A percentile compares a stretch with the other conserved stretches of the same genome.
These are phyloP conservation scores for Xenosphaeropsis pyriputrescens DNA, from an alignment of 2,329 filamentous ascomycete species.

Conservation along the genomic window DNA sequence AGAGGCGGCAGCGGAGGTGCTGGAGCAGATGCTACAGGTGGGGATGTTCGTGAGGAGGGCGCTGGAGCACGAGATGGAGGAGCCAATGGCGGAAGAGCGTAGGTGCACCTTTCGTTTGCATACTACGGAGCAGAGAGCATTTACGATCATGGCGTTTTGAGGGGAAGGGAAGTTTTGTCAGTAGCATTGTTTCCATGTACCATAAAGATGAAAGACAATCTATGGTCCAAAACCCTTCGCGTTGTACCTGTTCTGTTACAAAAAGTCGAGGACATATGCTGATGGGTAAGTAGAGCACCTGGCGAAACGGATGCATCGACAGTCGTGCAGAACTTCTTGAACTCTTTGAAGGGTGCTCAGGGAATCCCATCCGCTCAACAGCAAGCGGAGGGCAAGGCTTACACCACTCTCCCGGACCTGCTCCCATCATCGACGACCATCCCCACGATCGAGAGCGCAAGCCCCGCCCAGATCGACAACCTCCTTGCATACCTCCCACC, in stretches of 20 bases:
- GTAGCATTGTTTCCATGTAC: too few relatives aligned
- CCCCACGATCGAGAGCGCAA: conserved; percentile 47
- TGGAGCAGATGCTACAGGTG: conserved; percentile 74
- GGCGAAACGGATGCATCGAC: conserved; percentile 53
- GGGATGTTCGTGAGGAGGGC: conserved; percentile 83
- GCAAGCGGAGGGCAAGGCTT: conserved; percentile 44
- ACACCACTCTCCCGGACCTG: conserved; percentile 76
- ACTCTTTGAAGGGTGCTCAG: conserved; percentile 52
- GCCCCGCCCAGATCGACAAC: conserved; percentile 52
- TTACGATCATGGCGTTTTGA: conserved; percentile 16
- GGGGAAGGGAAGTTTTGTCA: conserved; percentile 6
- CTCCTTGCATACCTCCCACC: conserved; percentile 70
- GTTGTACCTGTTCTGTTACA: not conserved
- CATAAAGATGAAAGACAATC: too few relatives aligned
- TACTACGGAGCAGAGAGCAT: conserved; percentile 11
- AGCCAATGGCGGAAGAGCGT: conserved; percentile 97
- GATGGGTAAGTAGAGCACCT: conserved; percentile 36
- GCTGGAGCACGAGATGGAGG: conserved; percentile 80
- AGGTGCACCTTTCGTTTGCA: conserved; percentile 43
- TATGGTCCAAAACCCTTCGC: too few relatives aligned
- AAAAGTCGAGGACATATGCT: conserved; percentile 2
- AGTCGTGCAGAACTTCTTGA: conserved; percentile 77
- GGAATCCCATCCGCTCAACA: conserved; percentile 21
- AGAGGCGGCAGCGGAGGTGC: conserved; percentile 60
- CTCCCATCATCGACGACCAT: conserved; percentile 67